Conservation (phyloP, 805 yeast species). For the Sungouiozyma ichnusensis region DNA sequence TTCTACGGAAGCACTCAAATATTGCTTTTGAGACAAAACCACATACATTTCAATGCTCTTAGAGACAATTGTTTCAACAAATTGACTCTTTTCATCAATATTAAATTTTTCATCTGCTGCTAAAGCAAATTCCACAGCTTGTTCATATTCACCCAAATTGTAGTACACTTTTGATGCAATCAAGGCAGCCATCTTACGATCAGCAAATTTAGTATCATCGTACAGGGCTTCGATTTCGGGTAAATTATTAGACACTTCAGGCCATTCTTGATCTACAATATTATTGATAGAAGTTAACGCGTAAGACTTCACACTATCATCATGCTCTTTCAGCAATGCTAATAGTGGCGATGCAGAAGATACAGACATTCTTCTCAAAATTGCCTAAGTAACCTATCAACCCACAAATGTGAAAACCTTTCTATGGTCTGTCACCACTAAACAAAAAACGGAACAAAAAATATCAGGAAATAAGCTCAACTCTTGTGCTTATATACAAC, state of each 20-base stretch:
- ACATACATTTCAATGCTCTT: slow-evolving; percentile 84
- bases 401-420: background rate
- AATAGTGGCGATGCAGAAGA: slow-evolving; percentile 87
- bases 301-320: slow-evolving; percentile 62
- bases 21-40: slow-evolving; percentile 43
- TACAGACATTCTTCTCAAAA: slow-evolving; percentile 30
- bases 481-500: too few species aligned
- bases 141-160: slow-evolving; percentile 86
- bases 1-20: slow-evolving; percentile 15
- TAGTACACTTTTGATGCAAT: slow-evolving; percentile 85
- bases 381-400: background rate
- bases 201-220: slow-evolving; percentile 71
- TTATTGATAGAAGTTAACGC: slow-evolving; percentile 75
- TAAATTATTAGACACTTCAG: slow-evolving; percentile 88
- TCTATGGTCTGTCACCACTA: too few species aligned
- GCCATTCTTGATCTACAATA: slow-evolving; percentile 88
- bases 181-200: slow-evolving; percentile 78
- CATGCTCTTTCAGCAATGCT: slow-evolving; percentile 80
- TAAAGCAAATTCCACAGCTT: slow-evolving; percentile 81
- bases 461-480: too few species aligned
- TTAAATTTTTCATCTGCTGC: slow-evolving; percentile 75
- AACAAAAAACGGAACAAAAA: background rate
- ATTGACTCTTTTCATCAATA: slow-evolving; percentile 64
- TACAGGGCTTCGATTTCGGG: slow-evolving; percentile 82
- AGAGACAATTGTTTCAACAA: slow-evolving; percentile 85